Base-by-base conservation (phyloP, 768 basidiomycete genomes). In the Lactifluus subvellereus region DNA sequence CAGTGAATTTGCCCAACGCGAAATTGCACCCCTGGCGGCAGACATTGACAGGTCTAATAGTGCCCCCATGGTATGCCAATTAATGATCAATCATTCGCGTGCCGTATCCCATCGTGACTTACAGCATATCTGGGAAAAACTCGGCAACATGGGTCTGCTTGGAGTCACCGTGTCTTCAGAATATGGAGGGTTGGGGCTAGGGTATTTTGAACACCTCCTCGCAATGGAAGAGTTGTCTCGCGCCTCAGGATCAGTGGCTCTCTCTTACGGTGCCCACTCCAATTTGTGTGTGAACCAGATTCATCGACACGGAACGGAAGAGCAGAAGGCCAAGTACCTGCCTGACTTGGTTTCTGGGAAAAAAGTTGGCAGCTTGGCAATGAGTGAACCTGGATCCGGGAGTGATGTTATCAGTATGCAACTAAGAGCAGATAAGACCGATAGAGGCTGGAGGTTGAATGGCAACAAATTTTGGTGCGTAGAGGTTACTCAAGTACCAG, bases 361-460 rank as follows among this genome's bases (percentile, higher is more conserved):
- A 71, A 88, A 90, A 72, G 83, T 98, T 35, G 95, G 95, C 43
- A 87, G 89, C 68, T 78, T 98, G 64, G 95, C 95, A 2, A 98
- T 98, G 95, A 92, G 89, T 69, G 95, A 98, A 77, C 81, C 88
- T 2, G 92, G 89, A 16, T 86, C 88, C 68, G 95, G 95, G 60
- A 94, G 91, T 70, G 94, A 98, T 74, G 94, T 98, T n/a, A 86
- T 97, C 20, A 91, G 91, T 71, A 98, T 98, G 95, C 80, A 80
- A 69, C 77, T 94, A 61, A 85, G 81, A 63, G 94, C 94, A 27
- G 86, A 88, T 67, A 89, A 88, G 77, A 79, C 87, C 6, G 76
- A 82, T 32, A 89, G 85, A 47, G 87, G 91, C 42, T 97, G 84
- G 80, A 77, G 78, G 61, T 73, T 98, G 66, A 95, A 91, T 69